phyloP scores from a whole-genome alignment of 2,329 filamentous ascomycete genomes.

The Colletotrichum navitas region DNA sequence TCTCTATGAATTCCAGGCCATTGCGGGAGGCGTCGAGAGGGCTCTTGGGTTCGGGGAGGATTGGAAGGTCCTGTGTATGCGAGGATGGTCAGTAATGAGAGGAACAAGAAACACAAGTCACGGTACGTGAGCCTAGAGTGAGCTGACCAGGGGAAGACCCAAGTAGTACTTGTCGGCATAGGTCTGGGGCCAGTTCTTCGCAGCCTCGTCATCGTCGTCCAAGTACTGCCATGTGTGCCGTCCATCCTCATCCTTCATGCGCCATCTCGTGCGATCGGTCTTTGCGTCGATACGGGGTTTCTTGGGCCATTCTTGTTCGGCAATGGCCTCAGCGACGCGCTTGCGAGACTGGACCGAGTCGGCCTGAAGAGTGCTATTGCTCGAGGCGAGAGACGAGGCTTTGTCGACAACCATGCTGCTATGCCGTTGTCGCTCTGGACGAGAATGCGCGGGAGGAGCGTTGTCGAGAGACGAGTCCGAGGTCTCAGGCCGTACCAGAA shows the following conservation, averaged over 20 bases:
- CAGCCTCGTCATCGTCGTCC: conserved; percentile 77
- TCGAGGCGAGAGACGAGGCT: conserved; percentile 32
- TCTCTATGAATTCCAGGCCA: conserved; percentile 87
- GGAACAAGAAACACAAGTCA: background rate
- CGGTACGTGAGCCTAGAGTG: background rate
- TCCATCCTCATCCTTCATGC: conserved; percentile 84
- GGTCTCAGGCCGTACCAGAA: background rate
- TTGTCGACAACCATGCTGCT: conserved; percentile 23
- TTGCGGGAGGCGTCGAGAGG: conserved; percentile 85
- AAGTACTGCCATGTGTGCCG: conserved; percentile 96
- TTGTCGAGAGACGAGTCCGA: background rate
- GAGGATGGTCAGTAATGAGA: conserved; percentile 3
- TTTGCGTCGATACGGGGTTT: conserved; percentile 64
- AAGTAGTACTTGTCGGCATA: conserved; percentile 91
- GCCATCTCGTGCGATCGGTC: conserved; percentile 88
- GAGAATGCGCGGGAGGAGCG: no score
- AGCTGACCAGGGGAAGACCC: conserved; percentile 79
- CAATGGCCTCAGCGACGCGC: conserved; percentile 55
- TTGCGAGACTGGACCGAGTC: conserved; percentile 54
- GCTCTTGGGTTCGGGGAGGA: conserved; percentile 76
- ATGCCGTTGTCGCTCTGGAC: background rate
- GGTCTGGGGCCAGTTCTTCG: conserved; percentile 85
- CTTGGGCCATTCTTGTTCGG: conserved; percentile 56
- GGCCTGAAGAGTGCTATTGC: conserved; percentile 20
- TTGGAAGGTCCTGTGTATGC: conserved; percentile 74